Evolutionary conservation across 2,329 filamentous ascomycete genomes (phyloP).

Genomic region (Tolypocladium nubicola): DNA sequence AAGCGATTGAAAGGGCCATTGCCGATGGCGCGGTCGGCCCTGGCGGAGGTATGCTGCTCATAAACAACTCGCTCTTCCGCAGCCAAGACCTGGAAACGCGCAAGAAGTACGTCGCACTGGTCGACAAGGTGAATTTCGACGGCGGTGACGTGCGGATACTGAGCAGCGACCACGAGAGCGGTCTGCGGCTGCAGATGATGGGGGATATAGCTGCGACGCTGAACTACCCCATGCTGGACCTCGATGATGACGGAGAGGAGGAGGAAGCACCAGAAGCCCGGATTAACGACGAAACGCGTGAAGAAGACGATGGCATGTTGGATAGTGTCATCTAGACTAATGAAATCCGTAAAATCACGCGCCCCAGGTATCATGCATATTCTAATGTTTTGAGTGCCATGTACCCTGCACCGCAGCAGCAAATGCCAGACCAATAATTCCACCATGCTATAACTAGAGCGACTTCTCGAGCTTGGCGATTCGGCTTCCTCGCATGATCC

Average conservation of each 20-base stretch:
- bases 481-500: neutral
- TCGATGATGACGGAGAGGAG: constrained; percentile 58
- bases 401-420: neutral
- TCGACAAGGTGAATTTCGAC: constrained; percentile 77
- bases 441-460: neutral
- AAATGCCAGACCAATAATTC: neutral
- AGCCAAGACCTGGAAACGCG: constrained; percentile 68
- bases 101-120: constrained; percentile 71
- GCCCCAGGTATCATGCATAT: neutral
- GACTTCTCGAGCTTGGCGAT: neutral
- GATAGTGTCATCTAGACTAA: constrained; percentile 21
- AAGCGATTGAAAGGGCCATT: constrained; percentile 72
- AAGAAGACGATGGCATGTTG: constrained; percentile 18
- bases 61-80: constrained; percentile 81
- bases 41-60: constrained; percentile 73
- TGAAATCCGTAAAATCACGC: neutral
- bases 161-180: constrained; percentile 90
- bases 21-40: constrained; percentile 80
- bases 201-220: constrained; percentile 84
- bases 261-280: constrained; percentile 12
- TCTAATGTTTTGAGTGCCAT: neutral
- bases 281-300: constrained; percentile 9
- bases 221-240: constrained; percentile 75
- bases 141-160: constrained; percentile 84
- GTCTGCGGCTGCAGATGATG: constrained; percentile 69